These are phyloP conservation scores for Asterochloris erici DNA, from an alignment of 139 green algal genomes.

Conservation along the genomic window DNA sequence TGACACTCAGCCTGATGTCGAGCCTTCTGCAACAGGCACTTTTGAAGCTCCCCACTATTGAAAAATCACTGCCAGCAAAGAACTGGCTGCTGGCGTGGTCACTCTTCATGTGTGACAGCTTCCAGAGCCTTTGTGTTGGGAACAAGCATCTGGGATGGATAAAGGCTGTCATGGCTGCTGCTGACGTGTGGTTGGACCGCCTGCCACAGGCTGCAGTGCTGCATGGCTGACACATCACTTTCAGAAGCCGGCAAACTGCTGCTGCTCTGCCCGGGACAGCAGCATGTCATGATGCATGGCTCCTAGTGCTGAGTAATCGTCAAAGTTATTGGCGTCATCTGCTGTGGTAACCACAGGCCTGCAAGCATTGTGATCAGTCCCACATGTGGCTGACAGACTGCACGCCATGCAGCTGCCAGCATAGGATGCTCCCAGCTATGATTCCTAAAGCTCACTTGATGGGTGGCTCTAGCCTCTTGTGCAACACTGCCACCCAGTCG, in stretches of 20 bases:
- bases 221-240: background rate
- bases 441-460: slow-evolving; percentile 33
- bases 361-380: background rate
- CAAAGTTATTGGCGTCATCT: slow-evolving; percentile 74
- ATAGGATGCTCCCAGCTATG: background rate
- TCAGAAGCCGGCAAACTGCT: slow-evolving; percentile 58
- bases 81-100: too few relatives aligned
- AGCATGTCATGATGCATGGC: slow-evolving; percentile 45
- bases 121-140: too few relatives aligned
- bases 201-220: too few relatives aligned
- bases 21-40: too few relatives aligned
- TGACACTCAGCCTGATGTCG: background rate
- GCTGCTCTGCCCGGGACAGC: slow-evolving; percentile 54
- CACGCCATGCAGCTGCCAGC: background rate
- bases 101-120: too few relatives aligned
- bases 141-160: too few relatives aligned
- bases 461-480: slow-evolving; percentile 21
- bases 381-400: background rate
- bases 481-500: slow-evolving; percentile 36
- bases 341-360: slow-evolving; percentile 37
- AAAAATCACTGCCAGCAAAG: too few relatives aligned
- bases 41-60: too few relatives aligned
- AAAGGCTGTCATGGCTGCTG: too few relatives aligned
- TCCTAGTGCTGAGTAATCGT: slow-evolving; percentile 53
- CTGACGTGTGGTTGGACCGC: too few relatives aligned